phyloP scores from a whole-genome alignment of 192 early-diverging fungal species.

The Podila epicladia region DNA sequence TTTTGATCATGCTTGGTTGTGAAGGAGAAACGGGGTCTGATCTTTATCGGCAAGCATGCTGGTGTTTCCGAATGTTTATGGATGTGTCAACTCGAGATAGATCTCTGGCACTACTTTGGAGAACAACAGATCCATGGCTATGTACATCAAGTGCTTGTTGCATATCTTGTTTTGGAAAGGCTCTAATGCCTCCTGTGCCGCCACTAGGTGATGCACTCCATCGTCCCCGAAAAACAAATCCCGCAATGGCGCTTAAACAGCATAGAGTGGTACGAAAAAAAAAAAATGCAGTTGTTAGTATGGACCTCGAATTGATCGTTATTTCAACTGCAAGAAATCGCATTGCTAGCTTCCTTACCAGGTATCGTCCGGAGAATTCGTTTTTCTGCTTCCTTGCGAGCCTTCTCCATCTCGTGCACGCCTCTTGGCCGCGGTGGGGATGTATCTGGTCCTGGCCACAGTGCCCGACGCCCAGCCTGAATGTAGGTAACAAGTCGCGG shows the following conservation, averaged over 20 bases:
- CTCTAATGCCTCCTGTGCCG: slow-evolving; percentile 48
- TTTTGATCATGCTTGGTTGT: too few relatives aligned
- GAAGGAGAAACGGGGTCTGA: too few relatives aligned
- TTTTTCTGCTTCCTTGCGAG: slow-evolving; percentile 56
- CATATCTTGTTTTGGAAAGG: slow-evolving; percentile 59
- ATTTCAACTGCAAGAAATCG: too few relatives aligned
- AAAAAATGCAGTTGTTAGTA: not conserved
- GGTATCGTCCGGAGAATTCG: slow-evolving; percentile 53
- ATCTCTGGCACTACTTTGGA: slow-evolving; percentile 57
- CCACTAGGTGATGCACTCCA: slow-evolving; percentile 40
- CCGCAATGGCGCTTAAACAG: slow-evolving; percentile 16
- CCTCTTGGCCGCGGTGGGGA: slow-evolving; percentile 48
- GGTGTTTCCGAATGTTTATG: not conserved
- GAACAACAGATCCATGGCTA: slow-evolving; percentile 55
- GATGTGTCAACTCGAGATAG: slow-evolving; percentile 16
- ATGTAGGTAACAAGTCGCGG: slow-evolving; percentile 57
- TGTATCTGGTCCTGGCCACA: slow-evolving; percentile 60
- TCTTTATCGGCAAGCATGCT: too few relatives aligned
- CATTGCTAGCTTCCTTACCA: slow-evolving; percentile 22
- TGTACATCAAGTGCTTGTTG: slow-evolving; percentile 62
- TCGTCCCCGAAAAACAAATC: slow-evolving; percentile 44
- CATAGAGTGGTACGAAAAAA: not conserved
- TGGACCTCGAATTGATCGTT: too few relatives aligned
- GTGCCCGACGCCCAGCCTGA: slow-evolving; percentile 53
- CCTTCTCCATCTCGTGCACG: slow-evolving; percentile 50